These are phyloP conservation scores for Neonectria faginata DNA, from an alignment of 2,329 filamentous ascomycete species.

Conservation along the genomic window DNA sequence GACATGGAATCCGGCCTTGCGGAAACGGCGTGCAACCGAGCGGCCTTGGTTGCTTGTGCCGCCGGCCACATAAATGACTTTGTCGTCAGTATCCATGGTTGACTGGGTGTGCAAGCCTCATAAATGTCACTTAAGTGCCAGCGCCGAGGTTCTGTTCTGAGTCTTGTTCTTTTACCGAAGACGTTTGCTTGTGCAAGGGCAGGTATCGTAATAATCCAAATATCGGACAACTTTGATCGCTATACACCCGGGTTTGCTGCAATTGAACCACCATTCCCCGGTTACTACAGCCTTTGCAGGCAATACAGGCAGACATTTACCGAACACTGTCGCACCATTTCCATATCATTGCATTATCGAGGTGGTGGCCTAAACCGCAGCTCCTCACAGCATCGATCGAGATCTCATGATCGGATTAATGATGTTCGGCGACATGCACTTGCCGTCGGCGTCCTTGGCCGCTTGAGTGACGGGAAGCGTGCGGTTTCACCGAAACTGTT, in stretches of 20 bases:
- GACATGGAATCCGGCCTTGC: slow-evolving; percentile 56
- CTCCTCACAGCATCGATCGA: neutral
- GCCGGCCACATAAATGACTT: slow-evolving; percentile 59
- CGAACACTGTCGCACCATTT: neutral
- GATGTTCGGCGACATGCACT: neutral
- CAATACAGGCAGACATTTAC: too few relatives aligned
- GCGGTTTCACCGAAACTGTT: neutral
- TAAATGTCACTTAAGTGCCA: neutral
- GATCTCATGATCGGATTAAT: neutral
- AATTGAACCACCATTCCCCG: neutral
- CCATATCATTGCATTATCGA: neutral
- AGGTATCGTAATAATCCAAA: neutral
- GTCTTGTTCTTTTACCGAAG: neutral
- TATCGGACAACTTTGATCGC: neutral
- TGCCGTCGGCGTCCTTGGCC: neutral
- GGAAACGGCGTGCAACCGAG: slow-evolving; percentile 63
- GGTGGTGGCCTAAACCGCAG: neutral
- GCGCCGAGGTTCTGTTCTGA: neutral
- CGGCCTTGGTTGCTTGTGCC: slow-evolving; percentile 64
- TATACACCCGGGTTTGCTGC: neutral
- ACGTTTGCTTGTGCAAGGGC: neutral
- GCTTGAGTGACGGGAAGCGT: neutral
- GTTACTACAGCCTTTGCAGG: neutral
- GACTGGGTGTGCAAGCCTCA: neutral
- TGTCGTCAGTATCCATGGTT: slow-evolving; percentile 35